phyloP scores from a whole-genome alignment of 441 rosid species.

The Corymbia citriodora region DNA sequence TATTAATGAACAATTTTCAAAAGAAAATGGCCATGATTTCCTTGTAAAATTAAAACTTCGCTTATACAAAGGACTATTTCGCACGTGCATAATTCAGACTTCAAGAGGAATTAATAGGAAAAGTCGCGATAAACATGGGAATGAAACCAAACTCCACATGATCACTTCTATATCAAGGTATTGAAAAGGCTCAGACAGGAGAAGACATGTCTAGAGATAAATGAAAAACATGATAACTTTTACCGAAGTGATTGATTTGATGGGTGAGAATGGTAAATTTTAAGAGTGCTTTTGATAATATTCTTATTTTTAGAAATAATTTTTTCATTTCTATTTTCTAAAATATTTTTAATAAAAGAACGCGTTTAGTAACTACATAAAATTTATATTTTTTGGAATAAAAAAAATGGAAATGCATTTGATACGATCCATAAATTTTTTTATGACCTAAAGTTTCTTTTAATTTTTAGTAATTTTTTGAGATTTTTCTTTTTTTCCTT shows the following conservation, averaged over 20 bases:
- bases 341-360: too few relatives aligned
- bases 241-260: background rate
- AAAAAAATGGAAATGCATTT: too few relatives aligned
- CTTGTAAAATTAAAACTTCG: background rate
- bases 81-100: background rate
- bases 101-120: too few relatives aligned
- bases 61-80: background rate
- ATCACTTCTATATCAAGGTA: background rate
- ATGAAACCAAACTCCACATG: background rate
- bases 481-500: too few relatives aligned
- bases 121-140: too few relatives aligned
- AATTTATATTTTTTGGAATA: too few relatives aligned
- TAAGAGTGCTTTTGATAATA: background rate
- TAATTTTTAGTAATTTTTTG: too few relatives aligned
- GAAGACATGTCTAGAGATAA: background rate
- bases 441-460: too few relatives aligned
- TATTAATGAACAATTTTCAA: background rate
- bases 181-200: background rate
- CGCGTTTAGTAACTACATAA: too few relatives aligned
- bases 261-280: background rate
- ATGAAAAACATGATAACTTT: background rate
- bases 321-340: too few relatives aligned
- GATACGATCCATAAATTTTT: too few relatives aligned
- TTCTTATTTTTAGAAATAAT: too few relatives aligned
- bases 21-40: background rate